These are phyloP conservation scores for Trichophyton rubrum DNA, from an alignment of 2,329 filamentous ascomycete genomes.

Conservation along the genomic window DNA sequence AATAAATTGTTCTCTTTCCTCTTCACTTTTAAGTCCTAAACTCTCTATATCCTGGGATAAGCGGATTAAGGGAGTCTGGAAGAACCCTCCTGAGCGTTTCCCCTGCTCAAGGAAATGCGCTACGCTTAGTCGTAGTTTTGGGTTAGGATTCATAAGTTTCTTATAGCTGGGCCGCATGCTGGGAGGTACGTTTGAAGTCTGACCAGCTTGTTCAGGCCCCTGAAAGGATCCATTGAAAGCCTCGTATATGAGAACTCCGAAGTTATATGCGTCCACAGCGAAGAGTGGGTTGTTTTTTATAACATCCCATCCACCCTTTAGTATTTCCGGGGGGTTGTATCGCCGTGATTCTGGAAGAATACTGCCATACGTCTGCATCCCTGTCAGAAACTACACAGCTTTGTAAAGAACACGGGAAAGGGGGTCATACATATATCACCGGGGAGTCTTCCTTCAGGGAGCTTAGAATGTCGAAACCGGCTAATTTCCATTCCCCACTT, in stretches of 20 bases:
- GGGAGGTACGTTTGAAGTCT: conserved; percentile 74
- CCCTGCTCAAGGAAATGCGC: conserved; percentile 85
- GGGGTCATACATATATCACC: conserved; percentile 59
- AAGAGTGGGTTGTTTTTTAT: conserved; percentile 72
- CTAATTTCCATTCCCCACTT: conserved; percentile 95
- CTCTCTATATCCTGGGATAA: conserved; percentile 88
- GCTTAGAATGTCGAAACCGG: conserved; percentile 84
- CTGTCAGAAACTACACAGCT: conserved; percentile 10
- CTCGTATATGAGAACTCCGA: conserved; percentile 74
- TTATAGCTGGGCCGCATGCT: conserved; percentile 88
- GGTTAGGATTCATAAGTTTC: conserved; percentile 73
- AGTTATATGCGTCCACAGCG: conserved; percentile 77
- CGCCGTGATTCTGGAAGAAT: conserved; percentile 71
- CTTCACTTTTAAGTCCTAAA: conserved; percentile 72
- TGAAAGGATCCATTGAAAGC: conserved; percentile 78
- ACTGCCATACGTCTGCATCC: conserved; percentile 62
- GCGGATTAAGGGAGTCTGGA: conserved; percentile 84
- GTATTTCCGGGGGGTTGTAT: conserved; percentile 79
- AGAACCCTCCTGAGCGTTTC: conserved; percentile 68
- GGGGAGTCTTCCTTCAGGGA: conserved; percentile 94
- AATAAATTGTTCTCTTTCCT: conserved; percentile 74
- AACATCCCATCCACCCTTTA: conserved; percentile 76
- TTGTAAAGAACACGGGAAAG: background rate
- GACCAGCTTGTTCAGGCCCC: conserved; percentile 65
- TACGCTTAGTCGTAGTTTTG: conserved; percentile 74